phyloP scores from a whole-genome alignment of 306 rosid species.

The Casuarina cunninghamiana region DNA sequence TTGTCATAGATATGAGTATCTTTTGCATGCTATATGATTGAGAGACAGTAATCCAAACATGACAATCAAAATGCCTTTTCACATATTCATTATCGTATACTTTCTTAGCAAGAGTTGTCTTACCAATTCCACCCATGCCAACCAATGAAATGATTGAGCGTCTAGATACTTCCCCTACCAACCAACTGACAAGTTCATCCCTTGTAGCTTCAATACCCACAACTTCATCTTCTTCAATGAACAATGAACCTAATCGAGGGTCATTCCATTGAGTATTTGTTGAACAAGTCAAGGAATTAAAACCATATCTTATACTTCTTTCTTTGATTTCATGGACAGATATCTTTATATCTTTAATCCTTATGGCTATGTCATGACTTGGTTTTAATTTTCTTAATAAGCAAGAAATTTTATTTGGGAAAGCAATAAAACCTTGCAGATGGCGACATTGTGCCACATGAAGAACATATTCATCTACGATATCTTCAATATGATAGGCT shows the following conservation, averaged over 20 bases:
- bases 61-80: neutral
- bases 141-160: neutral
- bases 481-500: constrained; percentile 16
- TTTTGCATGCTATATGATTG: constrained; percentile 6
- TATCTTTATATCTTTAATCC: constrained; percentile 6
- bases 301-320: neutral
- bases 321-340: constrained; percentile 3
- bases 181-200: neutral
- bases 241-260: neutral
- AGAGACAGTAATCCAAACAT: constrained; percentile 2
- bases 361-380: neutral
- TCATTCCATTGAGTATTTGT: neutral
- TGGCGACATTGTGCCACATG: neutral
- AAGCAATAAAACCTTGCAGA: neutral
- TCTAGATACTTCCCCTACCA: neutral
- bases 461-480: neutral
- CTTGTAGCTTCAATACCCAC: constrained; percentile 9
- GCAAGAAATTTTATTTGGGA: neutral
- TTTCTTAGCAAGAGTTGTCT: constrained; percentile 12
- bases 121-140: neutral
- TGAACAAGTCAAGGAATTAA: neutral
- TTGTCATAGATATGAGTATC: constrained; percentile 1
- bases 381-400: neutral
- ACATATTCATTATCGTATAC: neutral
- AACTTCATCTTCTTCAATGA: constrained; percentile 1